Percentiles rank a stretch among this genome's conserved stretches.
These are phyloP conservation scores for Tylopilus intermedius DNA, from an alignment of 768 basidiomycete genomes.

Conservation along the genomic window DNA sequence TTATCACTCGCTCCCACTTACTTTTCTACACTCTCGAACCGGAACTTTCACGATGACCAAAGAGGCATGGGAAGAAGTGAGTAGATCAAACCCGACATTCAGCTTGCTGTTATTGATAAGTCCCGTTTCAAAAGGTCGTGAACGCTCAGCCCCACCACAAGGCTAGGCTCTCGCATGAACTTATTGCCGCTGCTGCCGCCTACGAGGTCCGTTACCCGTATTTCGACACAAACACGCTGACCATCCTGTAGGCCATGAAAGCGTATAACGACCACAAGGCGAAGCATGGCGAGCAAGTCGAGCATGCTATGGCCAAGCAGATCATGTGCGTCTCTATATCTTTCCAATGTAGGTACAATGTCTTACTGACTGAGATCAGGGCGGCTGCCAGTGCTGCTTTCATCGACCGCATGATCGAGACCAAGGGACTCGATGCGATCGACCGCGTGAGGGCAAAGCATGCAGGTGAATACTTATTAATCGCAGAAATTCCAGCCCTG, in stretches of 20 bases:
- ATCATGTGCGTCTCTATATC: slow-evolving; percentile 34
- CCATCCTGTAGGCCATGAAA: slow-evolving; percentile 49
- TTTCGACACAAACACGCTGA: background rate
- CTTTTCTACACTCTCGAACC: background rate
- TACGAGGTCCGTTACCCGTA: slow-evolving; percentile 43
- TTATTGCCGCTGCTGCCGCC: slow-evolving; percentile 62
- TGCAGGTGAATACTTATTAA: slow-evolving; percentile 22
- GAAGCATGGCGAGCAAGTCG: slow-evolving; percentile 43
- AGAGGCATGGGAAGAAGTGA: slow-evolving; percentile 19
- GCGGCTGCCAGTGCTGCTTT: slow-evolving; percentile 55
- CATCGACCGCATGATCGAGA: slow-evolving; percentile 51
- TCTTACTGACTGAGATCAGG: slow-evolving; percentile 24
- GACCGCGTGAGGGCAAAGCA: slow-evolving; percentile 42
- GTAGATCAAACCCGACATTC: background rate
- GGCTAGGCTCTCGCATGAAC: slow-evolving; percentile 57
- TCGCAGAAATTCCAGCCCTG: background rate
- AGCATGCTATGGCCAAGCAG: slow-evolving; percentile 56
- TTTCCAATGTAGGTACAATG: background rate
- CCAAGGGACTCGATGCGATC: slow-evolving; percentile 50
- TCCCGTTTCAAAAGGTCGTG: slow-evolving; percentile 32
- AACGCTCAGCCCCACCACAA: slow-evolving; percentile 44
- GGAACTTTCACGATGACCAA: slow-evolving; percentile 11
- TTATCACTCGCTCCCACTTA: background rate
- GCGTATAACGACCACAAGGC: slow-evolving; percentile 53
- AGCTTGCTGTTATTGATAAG: background rate